Base-by-base conservation (phyloP, 257 asterid genomes). In the Rauvolfia tetraphylla region DNA sequence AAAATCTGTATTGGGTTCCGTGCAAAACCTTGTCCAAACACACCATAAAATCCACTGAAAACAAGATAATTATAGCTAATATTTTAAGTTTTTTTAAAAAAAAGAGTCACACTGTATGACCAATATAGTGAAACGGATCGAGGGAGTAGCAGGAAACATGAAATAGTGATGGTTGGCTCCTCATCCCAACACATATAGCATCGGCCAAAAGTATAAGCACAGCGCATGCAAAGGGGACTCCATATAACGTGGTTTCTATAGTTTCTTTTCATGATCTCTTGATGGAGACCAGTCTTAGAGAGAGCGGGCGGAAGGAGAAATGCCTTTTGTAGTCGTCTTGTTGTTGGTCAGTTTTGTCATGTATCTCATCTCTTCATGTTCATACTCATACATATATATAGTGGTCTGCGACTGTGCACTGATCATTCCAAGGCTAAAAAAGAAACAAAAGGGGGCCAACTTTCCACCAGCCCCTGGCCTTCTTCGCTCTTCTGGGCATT, bases 371-470 rank as follows among this genome's bases (percentile, higher is more conserved):
- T 23, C 66, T 65, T 78, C 31, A 0, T 20, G 4, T 1, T 68
- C 20, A 48, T 29, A 8, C 48, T 13, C 38, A 7, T 63, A 31
- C 44, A 34, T 13, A 71, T 68, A 33, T 7, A 68, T 69, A 79
- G 80, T 84, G 88, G 84, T 14, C 29, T 7, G 74, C 29, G 77
- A n/a, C n/a, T n/a, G 69, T 46, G 83, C 80, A 81, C 81, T 81
- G 82, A 78, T 84, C 83, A 84, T 85, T 78, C 79, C 79, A 82
- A 78, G 79, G 81, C 14, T 70, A 74, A 73, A 67, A 41, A 49
- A 49, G 56, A 65, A 31, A 63, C 31, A 73, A 86, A 84, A 87
- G 85, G 81, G 82, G 76, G 79, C 78, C 74, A 83, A 79, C 86
- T 86, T 88, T 86, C 82, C 58, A 71, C 62, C 22, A 8, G 7